phyloP scores from a whole-genome alignment of 805 yeast genomes.

The Grigorovia jiainica region DNA sequence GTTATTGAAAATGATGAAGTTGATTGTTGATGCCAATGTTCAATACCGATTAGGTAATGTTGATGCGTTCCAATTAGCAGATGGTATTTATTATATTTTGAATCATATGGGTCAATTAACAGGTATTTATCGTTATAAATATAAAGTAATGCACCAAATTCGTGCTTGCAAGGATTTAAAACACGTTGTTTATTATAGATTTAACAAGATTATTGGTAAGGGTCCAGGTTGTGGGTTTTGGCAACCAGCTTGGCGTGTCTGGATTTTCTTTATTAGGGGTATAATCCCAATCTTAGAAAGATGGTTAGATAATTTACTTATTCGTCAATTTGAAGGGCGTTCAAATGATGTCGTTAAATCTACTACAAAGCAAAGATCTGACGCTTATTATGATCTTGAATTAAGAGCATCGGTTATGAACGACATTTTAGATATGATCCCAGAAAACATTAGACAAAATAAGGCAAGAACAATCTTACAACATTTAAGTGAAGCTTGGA shows the following conservation, averaged over 20 bases:
- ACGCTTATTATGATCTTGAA: slow-evolving; percentile 89
- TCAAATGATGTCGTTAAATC: slow-evolving; percentile 89
- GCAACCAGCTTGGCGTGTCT: slow-evolving; percentile 98
- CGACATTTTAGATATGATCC: slow-evolving; percentile 94
- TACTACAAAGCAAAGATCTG: slow-evolving; percentile 90
- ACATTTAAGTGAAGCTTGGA: slow-evolving; percentile 96
- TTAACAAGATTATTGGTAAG: slow-evolving; percentile 81
- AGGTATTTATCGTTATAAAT: slow-evolving; percentile 93
- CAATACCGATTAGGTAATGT: slow-evolving; percentile 83
- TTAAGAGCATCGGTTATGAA: slow-evolving; percentile 89
- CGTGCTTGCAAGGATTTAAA: slow-evolving; percentile 92
- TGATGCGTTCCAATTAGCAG: slow-evolving; percentile 79
- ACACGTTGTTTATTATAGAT: slow-evolving; percentile 79
- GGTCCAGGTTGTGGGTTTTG: slow-evolving; percentile 99
- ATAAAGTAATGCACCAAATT: slow-evolving; percentile 96
- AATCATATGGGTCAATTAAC: slow-evolving; percentile 94
- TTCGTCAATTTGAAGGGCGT: slow-evolving; percentile 95
- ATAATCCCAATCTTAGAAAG: slow-evolving; percentile 83
- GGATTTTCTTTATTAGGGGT: slow-evolving; percentile 90
- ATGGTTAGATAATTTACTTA: slow-evolving; percentile 86
- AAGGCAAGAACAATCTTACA: slow-evolving; percentile 83
- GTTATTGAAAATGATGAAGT: slow-evolving; percentile 69
- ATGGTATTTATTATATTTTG: slow-evolving; percentile 80
- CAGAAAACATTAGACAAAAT: slow-evolving; percentile 82
- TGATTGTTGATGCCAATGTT: slow-evolving; percentile 88